Evolutionary conservation across 2,329 filamentous ascomycete species (phyloP), one percentile per base, ranked within the genome.

Genomic region (Cyphellophora europaea): DNA sequence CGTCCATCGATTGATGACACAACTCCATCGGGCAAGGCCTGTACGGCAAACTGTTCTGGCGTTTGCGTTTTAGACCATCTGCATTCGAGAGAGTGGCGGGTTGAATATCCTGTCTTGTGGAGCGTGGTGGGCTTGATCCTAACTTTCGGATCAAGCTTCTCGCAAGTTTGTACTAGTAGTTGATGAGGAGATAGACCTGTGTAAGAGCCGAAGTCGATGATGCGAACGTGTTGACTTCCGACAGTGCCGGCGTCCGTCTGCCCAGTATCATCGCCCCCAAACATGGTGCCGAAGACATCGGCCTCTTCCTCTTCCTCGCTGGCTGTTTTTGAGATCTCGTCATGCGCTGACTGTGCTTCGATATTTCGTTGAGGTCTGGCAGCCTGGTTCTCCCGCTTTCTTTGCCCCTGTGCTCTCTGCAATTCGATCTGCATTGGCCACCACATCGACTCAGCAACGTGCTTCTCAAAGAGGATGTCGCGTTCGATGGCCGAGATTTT

Each of bases 201-300:
- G 66, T 77, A 79, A 55, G 85, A 86, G 2, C 85, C 87, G 66
- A 96, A 95, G 50, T 95, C 82, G 28, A 83, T 71, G 32, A 93
- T 71, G 1, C 65, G 70, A 3, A 86, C 58, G 37, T 52, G 13
- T 41, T 32, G 18, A 50, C 42, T 19, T 50, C 49, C 3, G 43
- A 43, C 11, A 52, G 72, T 57, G 36, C 62, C 47, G 30, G 65
- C 61, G 49, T 68, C 16, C 54, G 52, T 25, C n/a, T 59, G 43
- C n/a, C 58, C 55, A 16, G 61, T 58, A 16, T 62, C 51, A 27
- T 45, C 43, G 18, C 50, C 37, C 36, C 63, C 58, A 43, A 78
- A 78, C 64, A 78, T 74, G 19, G 61, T 68, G n/a, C 69, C 71
- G 11, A 78, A 55, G 19, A 76, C 49, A 12, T 59, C 67, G n/a